Evolutionary conservation across 345 rosid genomes (phyloP).

Genomic region (Streptanthus diversifolius): DNA sequence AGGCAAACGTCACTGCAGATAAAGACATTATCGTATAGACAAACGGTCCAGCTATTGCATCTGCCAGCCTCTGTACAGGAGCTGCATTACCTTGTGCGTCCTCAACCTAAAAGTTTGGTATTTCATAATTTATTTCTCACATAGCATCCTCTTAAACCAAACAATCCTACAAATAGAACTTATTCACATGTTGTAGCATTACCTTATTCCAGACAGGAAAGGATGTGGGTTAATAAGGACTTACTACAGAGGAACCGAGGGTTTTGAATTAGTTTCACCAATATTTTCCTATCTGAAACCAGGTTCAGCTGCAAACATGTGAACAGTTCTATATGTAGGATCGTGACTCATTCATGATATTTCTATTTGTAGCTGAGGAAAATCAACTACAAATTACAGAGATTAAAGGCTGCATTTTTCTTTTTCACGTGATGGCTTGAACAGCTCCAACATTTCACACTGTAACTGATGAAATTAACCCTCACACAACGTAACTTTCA

Average conservation of each 20-base stretch:
- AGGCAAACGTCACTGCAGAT: slow-evolving; percentile 85
- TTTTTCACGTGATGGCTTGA: slow-evolving; percentile 9
- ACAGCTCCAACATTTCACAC: background rate
- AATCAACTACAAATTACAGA: background rate
- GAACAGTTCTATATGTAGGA: slow-evolving; percentile 1
- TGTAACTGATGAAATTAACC: background rate
- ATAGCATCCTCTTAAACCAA: background rate
- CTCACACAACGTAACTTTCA: slow-evolving; percentile 5
- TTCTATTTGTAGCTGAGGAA: slow-evolving; percentile 4
- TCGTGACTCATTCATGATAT: background rate
- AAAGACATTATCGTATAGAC: slow-evolving; percentile 77
- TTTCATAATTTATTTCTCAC: background rate
- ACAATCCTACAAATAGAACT: background rate
- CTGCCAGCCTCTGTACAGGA: slow-evolving; percentile 93
- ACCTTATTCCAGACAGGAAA: background rate
- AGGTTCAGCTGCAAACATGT: slow-evolving; percentile 3
- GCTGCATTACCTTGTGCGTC: slow-evolving; percentile 96
- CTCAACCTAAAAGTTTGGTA: slow-evolving; percentile 60
- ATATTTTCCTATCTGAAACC: background rate
- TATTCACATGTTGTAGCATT: slow-evolving; percentile 1
- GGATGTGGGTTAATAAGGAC: background rate
- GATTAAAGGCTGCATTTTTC: background rate
- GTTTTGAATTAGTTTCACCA: background rate
- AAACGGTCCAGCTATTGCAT: slow-evolving; percentile 93
- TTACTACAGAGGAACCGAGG: background rate